Conservation (phyloP, 192 early-diverging fungal genomes). For the Hyaloraphidium curvatum region DNA sequence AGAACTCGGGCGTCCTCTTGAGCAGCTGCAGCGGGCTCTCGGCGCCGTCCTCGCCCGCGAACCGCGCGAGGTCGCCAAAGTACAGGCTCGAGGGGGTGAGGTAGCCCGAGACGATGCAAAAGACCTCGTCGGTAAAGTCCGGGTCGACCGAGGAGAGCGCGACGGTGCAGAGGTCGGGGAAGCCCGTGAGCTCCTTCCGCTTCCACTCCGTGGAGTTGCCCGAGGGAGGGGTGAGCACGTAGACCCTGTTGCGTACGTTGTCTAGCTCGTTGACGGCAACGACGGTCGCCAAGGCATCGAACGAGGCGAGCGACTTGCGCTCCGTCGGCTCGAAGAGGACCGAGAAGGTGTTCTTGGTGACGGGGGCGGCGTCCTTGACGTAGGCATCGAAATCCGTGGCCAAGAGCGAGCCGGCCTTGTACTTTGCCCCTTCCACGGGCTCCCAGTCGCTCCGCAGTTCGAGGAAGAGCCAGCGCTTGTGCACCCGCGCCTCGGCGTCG, state of each 20-base stretch:
- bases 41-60: no score
- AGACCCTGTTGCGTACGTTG: conserved; percentile 2
- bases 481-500: background rate
- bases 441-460: background rate
- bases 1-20: background rate
- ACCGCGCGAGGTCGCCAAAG: background rate
- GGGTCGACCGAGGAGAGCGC: background rate
- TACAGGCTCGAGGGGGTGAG: background rate
- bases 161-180: background rate
- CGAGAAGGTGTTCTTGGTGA: background rate
- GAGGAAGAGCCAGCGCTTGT: background rate
- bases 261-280: conserved; percentile 1
- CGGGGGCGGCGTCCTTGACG: background rate
- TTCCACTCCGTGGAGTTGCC: background rate
- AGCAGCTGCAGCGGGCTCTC: background rate
- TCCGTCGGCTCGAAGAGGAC: background rate
- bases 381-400: background rate
- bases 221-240: background rate
- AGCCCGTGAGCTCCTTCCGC: background rate
- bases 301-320: background rate
- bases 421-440: background rate
- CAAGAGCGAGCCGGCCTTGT: background rate
- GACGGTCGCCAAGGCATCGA: background rate
- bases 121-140: background rate
- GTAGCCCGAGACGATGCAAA: background rate